Evolutionary conservation across 331 rosid species (phyloP).

Genomic region (Erythrophleum ivorense): DNA sequence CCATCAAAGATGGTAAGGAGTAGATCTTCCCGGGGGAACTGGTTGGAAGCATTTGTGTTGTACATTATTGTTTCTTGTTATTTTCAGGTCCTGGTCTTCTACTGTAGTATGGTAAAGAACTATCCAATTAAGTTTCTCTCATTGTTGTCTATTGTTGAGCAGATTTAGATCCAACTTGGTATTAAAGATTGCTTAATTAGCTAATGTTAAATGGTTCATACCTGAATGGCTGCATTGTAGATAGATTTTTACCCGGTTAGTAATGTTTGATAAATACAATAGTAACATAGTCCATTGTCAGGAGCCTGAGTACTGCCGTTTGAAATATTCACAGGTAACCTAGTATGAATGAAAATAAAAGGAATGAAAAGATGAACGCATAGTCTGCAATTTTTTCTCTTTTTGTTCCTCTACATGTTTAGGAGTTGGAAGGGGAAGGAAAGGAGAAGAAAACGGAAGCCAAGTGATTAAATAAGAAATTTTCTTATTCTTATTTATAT

Average conservation of each 20-base stretch:
- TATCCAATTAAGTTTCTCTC: constrained; percentile 37
- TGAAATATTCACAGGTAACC: background rate
- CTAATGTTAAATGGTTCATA: background rate
- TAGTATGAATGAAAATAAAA: background rate
- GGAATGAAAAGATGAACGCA: background rate
- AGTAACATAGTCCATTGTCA: background rate
- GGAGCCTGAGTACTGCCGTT: background rate
- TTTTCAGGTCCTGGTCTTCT: constrained; percentile 52
- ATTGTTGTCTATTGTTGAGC: constrained; percentile 45
- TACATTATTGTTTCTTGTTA: constrained; percentile 65
- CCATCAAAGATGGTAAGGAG: constrained; percentile 74
- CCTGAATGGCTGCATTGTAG: background rate
- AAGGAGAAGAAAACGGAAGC: background rate
- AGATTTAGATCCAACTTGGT: constrained; percentile 41
- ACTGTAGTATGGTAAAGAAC: constrained; percentile 58
- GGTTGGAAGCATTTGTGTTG: constrained; percentile 53
- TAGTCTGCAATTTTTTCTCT: background rate
- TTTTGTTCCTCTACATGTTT: background rate
- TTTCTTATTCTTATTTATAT: background rate
- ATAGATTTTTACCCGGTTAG: background rate
- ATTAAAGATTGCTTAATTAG: constrained; percentile 32
- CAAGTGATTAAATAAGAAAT: background rate
- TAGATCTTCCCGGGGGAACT: constrained; percentile 51
- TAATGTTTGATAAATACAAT: background rate
- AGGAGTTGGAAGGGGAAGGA: background rate